Conservation (phyloP, 441 rosid genomes). For the Isatis lusitanica region DNA sequence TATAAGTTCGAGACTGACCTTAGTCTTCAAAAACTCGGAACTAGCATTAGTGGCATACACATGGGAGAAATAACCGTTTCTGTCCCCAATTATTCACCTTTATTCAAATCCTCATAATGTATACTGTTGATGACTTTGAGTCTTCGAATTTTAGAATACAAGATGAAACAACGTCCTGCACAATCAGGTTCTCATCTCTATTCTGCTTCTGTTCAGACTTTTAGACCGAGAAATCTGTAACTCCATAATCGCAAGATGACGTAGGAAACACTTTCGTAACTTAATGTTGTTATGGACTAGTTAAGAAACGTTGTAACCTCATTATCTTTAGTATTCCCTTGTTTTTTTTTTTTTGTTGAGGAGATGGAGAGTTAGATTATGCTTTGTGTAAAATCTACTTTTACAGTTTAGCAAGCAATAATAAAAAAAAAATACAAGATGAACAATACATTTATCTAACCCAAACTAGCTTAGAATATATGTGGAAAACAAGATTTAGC, state of each 20-base stretch:
- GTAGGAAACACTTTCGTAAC: too few relatives aligned
- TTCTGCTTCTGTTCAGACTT: too few relatives aligned
- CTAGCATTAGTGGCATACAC: not conserved
- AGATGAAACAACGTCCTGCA: not conserved
- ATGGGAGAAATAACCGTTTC: not conserved
- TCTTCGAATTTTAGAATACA: not conserved
- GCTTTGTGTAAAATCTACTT: too few relatives aligned
- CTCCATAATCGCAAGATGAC: too few relatives aligned
- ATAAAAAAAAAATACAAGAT: not conserved
- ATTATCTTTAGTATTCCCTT: too few relatives aligned
- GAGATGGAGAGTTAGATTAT: too few relatives aligned
- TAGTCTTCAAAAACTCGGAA: not conserved
- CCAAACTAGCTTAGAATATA: not conserved
- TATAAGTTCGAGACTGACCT: not conserved
- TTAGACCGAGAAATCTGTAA: too few relatives aligned
- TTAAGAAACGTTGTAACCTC: too few relatives aligned
- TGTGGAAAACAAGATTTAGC: not conserved
- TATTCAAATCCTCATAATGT: not conserved
- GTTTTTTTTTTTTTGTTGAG: too few relatives aligned
- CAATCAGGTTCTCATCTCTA: too few relatives aligned
- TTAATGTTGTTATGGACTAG: too few relatives aligned
- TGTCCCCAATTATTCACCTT: not conserved
- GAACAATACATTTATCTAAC: not conserved
- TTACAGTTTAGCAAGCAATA: too few relatives aligned
- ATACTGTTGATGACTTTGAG: not conserved